Conservation (phyloP, 768 basidiomycete genomes). For the Russula brevipes region DNA sequence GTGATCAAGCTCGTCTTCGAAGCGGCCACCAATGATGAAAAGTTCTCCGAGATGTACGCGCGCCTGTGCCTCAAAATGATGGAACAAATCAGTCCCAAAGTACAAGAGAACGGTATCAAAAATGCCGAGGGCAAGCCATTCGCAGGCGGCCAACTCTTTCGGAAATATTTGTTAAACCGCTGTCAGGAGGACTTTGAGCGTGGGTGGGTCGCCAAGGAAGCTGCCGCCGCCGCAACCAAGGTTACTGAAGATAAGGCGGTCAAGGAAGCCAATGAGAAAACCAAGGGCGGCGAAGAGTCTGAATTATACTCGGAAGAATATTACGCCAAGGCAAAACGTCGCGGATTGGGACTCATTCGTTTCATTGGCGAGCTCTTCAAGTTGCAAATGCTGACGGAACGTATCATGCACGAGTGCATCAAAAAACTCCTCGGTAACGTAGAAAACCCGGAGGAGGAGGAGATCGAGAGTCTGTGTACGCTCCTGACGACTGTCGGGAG, state of each 20-base stretch:
- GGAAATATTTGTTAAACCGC: conserved; percentile 92
- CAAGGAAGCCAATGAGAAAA: conserved; percentile 38
- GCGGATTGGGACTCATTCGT: conserved; percentile 93
- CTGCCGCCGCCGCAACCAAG: conserved; percentile 80
- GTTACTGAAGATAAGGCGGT: conserved; percentile 76
- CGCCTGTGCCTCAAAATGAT: conserved; percentile 92
- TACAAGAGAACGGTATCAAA: conserved; percentile 84
- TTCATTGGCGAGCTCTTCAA: conserved; percentile 99
- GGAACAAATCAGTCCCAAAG: conserved; percentile 83
- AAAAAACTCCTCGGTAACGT: conserved; percentile 93
- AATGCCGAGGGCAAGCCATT: conserved; percentile 82
- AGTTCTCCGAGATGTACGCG: conserved; percentile 97
- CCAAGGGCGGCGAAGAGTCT: conserved; percentile 44
- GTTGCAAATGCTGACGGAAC: conserved; percentile 95
- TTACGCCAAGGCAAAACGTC: conserved; percentile 95
- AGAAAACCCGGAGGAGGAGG: conserved; percentile 94
- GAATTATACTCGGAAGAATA: conserved; percentile 93
- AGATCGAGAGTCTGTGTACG: conserved; percentile 94
- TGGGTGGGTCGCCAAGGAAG: conserved; percentile 89
- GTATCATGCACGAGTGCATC: conserved; percentile 98
- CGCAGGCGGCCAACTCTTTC: conserved; percentile 88
- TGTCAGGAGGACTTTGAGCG: conserved; percentile 98
- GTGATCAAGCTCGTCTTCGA: conserved; percentile 96
- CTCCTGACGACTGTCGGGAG: conserved; percentile 84
- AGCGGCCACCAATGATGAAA: conserved; percentile 94